A percentile compares a stretch with the other conserved stretches of the same genome.
phyloP scores from a whole-genome alignment of 2,329 filamentous ascomycete species.

The Tolypocladium sp. region DNA sequence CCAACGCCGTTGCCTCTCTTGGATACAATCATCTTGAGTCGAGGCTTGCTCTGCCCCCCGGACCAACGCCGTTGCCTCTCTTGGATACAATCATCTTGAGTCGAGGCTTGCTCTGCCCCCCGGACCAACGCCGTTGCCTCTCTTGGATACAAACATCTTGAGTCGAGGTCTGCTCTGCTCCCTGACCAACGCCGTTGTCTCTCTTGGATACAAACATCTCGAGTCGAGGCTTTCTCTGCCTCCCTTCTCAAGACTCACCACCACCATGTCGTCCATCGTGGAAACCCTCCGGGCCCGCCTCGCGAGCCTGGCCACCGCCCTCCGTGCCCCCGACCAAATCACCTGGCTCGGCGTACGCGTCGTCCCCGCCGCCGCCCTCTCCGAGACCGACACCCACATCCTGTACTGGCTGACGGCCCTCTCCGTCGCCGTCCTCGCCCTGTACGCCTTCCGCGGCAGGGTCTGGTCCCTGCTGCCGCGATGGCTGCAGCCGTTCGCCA shows the following conservation, averaged over 20 bases:
- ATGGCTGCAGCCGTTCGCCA: slow-evolving; percentile 34
- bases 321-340: neutral
- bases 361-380: neutral
- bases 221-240: neutral
- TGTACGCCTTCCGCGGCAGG: slow-evolving; percentile 16
- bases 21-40: neutral
- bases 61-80: too few relatives aligned
- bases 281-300: neutral
- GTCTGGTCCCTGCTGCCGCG: slow-evolving; percentile 22
- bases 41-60: too few relatives aligned
- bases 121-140: too few relatives aligned
- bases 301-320: neutral
- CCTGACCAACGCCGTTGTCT: neutral
- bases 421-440: slow-evolving; percentile 18
- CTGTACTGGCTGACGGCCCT: slow-evolving; percentile 11
- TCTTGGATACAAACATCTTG: neutral
- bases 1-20: neutral
- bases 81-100: neutral
- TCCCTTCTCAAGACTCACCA: too few relatives aligned
- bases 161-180: neutral
- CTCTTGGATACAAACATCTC: neutral
- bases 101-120: too few relatives aligned
- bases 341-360: neutral
- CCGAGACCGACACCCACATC: slow-evolving; percentile 7
- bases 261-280: neutral